Base-by-base conservation (phyloP, 1,139 yeast genomes). In the Pichia sp. region DNA sequence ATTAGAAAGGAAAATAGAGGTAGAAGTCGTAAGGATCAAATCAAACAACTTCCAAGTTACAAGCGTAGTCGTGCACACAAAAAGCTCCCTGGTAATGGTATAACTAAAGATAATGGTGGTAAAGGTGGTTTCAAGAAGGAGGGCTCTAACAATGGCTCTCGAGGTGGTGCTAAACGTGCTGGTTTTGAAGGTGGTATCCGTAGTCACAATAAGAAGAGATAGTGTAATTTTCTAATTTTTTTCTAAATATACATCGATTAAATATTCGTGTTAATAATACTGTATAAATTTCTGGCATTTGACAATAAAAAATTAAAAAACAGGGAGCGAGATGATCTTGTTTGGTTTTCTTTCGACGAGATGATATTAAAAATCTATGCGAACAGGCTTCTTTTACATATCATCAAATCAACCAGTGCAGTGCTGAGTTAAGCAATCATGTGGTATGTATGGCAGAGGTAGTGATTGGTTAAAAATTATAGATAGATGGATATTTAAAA, bases 1-100 rank as follows among this genome's bases (percentile, higher is more conserved):
- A 79, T 86, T 39, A 79, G 96, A 67, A 80, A 77, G 61, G 95
- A 84, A 38, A 82, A 84, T 64, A 88, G 84, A 68, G 92, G 90
- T 47, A 77, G 80, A 56, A 78, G 79, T 65, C 71, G 82, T 58
- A 82, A 82, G 62, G 74, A 83, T 52, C 85, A 82, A 66, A 77
- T 76, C 48, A 80, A 79, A 66, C 80, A 85, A 72, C 66, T 73
- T 55, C 79, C 78, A 63, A 80, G 82, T 60, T 82, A 80, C 63
- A 80, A 81, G 42, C 84, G 86, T 39, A 49, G 52, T 20, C 48
- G 56, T 44, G 48, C 45, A 7, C 38, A 45, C 13, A 54, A 53
- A 34, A 53, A 53, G 43, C 37, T 52, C 35, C 36, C 48, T 25
- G 68, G 69, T n/a, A 72, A 62, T 50, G 75, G 69, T n/a, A 72